Evolutionary conservation across 129 eudicot species (phyloP).

Genomic region (Helianthus tuberosus): DNA sequence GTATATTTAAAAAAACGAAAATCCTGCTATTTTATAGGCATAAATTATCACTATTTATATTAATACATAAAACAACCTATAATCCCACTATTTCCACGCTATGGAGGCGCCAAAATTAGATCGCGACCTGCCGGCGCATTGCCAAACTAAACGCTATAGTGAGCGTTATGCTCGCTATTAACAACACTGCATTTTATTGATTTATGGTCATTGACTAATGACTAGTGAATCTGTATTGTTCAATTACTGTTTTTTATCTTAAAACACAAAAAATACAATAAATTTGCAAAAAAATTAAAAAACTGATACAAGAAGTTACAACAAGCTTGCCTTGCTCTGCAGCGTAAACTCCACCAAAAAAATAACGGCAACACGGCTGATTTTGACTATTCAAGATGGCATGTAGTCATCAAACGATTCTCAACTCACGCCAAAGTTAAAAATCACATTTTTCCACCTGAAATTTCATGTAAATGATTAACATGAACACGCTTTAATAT

Average conservation of each 20-base stretch:
- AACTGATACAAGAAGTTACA: conserved; percentile 6
- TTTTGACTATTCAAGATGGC: conserved; percentile 17
- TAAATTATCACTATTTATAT: no score
- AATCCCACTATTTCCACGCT: no score
- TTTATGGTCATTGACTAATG: no score
- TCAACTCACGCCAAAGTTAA: not conserved
- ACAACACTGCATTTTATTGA: no score
- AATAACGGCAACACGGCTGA: conserved; percentile 12
- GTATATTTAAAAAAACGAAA: no score
- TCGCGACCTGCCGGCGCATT: no score
- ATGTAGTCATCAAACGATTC: conserved; percentile 7
- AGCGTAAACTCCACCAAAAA: conserved; percentile 7
- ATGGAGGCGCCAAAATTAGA: no score
- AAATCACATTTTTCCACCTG: conserved; percentile 38
- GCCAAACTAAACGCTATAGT: no score
- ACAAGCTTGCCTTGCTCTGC: conserved; percentile 36
- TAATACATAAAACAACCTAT: no score
- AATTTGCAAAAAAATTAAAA: not conserved
- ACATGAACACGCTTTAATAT: not conserved
- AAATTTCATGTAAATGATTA: conserved; percentile 24
- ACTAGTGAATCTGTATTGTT: conserved; percentile 14
- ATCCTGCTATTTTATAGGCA: no score
- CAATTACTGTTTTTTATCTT: not conserved
- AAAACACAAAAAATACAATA: not conserved
- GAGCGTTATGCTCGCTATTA: no score